Percentiles rank a stretch among this genome's conserved stretches.
Conservation (phyloP, 2,329 filamentous ascomycete genomes). For the Whalleya microplaca region DNA sequence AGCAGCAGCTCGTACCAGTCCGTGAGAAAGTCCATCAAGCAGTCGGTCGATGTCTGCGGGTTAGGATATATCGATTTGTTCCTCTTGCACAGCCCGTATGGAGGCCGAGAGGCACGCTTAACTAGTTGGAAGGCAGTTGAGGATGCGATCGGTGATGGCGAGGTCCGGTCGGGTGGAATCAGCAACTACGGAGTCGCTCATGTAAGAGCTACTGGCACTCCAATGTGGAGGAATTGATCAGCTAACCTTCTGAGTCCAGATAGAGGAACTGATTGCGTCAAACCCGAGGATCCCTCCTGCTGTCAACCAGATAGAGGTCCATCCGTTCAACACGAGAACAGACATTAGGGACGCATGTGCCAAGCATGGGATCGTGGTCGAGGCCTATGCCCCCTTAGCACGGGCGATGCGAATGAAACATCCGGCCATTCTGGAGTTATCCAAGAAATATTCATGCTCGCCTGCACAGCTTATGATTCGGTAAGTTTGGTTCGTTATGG, state of each 20-base stretch:
- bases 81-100: constrained; percentile 78
- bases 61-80: constrained; percentile 81
- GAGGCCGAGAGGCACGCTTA: constrained; percentile 67
- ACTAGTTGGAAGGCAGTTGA: constrained; percentile 78
- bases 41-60: constrained; percentile 66
- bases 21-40: constrained; percentile 67
- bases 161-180: constrained; percentile 73
- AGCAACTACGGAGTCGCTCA: constrained; percentile 80
- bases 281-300: constrained; percentile 66
- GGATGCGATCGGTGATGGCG: constrained; percentile 73
- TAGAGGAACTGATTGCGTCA: constrained; percentile 69
- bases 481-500: constrained; percentile 34
- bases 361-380: constrained; percentile 68
- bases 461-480: constrained; percentile 73
- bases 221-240: too few species aligned
- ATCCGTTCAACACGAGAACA: constrained; percentile 78
- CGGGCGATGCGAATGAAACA: constrained; percentile 72
- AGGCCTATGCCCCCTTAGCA: constrained; percentile 81
- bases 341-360: constrained; percentile 69
- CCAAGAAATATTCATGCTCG: constrained; percentile 70
- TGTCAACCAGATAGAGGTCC: constrained; percentile 81
- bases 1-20: constrained; percentile 68
- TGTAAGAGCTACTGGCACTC: constrained; percentile 48
- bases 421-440: constrained; percentile 62
- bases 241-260: constrained; percentile 42